Percentiles rank a stretch among this genome's conserved stretches.
Evolutionary conservation across 148 eudicot genomes (phyloP).

Genomic region (Rhododendron molle): DNA sequence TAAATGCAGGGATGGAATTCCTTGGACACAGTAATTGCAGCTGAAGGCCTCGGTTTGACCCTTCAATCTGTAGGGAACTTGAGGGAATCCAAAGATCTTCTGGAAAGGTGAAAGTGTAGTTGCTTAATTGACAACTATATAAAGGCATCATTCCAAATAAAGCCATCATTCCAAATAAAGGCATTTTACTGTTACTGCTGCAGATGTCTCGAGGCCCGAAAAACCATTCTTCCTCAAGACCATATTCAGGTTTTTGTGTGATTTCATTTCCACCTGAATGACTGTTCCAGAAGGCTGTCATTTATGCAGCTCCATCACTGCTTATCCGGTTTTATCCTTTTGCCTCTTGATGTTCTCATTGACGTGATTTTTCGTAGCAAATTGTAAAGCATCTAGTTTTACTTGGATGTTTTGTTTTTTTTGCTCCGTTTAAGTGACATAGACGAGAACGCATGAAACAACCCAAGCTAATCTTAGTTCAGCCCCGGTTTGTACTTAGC

Average conservation of each 20-base stretch:
- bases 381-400: background rate
- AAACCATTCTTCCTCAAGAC: constrained; percentile 59
- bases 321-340: background rate
- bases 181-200: constrained; percentile 3
- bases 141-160: background rate
- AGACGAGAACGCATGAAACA: background rate
- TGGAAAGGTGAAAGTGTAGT: constrained; percentile 47
- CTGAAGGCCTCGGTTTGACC: constrained; percentile 73
- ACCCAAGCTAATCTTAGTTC: background rate
- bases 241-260: constrained; percentile 73
- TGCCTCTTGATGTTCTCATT: background rate
- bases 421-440: background rate
- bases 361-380: background rate
- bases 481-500: background rate
- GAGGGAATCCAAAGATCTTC: constrained; percentile 64
- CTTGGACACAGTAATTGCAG: constrained; percentile 72
- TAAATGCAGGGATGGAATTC: constrained; percentile 75
- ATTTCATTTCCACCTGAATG: background rate
- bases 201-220: constrained; percentile 84
- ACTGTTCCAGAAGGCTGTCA: background rate
- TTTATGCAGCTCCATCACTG: background rate
- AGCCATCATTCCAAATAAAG: background rate
- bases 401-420: background rate
- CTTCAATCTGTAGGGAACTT: constrained; percentile 63
- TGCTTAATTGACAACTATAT: background rate